Conservation (phyloP, 176 grass and related monocot species). For the Canna indica region DNA sequence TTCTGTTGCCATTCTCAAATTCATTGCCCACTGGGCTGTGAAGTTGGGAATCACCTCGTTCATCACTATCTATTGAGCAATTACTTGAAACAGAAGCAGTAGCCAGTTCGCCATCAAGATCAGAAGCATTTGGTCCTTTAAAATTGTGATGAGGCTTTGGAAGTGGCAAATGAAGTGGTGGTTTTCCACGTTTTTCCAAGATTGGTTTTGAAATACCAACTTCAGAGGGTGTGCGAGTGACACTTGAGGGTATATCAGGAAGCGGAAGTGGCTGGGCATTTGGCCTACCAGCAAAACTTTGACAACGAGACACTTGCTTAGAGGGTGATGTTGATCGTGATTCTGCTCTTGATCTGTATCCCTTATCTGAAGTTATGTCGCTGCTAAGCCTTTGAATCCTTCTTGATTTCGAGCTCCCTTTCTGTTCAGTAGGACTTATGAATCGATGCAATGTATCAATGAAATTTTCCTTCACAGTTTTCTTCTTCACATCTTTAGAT, state of each 20-base stretch:
- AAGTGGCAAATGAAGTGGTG: conserved; percentile 55
- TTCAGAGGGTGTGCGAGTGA: conserved; percentile 60
- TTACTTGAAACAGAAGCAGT: conserved; percentile 83
- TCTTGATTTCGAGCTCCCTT: conserved; percentile 54
- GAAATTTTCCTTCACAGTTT: conserved; percentile 70
- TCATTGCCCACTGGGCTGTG: conserved; percentile 64
- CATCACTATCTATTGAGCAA: conserved; percentile 80
- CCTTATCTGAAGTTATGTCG: conserved; percentile 51
- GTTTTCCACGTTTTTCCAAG: conserved; percentile 80
- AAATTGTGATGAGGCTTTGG: conserved; percentile 46
- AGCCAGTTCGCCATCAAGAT: conserved; percentile 46
- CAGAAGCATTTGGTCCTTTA: conserved; percentile 43
- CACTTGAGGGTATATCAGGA: conserved; percentile 39
- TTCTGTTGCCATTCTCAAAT: conserved; percentile 43
- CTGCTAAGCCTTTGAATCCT: conserved; percentile 36
- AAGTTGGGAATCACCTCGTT: conserved; percentile 62
- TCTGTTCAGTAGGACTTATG: conserved; percentile 79
- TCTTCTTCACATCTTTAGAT: conserved; percentile 90
- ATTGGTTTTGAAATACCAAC: conserved; percentile 56
- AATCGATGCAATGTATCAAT: conserved; percentile 80
- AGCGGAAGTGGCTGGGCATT: conserved; percentile 75
- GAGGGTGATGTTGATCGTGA: conserved; percentile 84
- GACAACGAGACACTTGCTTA: conserved; percentile 83
- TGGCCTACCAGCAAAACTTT: conserved; percentile 71
- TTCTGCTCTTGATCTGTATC: conserved; percentile 66